Percentiles rank a stretch among this genome's conserved stretches.
phyloP scores from a whole-genome alignment of 2,329 filamentous ascomycete genomes.

The Bipolaris oryzae region DNA sequence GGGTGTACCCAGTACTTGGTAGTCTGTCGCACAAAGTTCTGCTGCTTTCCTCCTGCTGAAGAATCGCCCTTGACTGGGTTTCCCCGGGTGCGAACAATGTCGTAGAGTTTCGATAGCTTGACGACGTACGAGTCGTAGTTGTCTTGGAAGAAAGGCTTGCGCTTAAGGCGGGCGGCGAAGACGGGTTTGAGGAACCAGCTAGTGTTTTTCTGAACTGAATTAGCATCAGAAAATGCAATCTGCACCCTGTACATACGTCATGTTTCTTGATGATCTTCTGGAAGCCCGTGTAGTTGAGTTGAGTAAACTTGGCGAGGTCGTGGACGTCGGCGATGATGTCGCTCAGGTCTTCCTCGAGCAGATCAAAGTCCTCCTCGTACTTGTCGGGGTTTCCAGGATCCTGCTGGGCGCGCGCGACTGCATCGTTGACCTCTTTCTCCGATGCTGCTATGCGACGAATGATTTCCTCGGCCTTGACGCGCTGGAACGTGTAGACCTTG shows the following conservation, averaged over 20 bases:
- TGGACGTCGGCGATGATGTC: slow-evolving; percentile 99
- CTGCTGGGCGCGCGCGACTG: slow-evolving; percentile 66
- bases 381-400: slow-evolving; percentile 52
- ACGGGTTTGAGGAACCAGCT: slow-evolving; percentile 91
- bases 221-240: slow-evolving; percentile 16
- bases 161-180: slow-evolving; percentile 93
- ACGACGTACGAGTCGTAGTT: slow-evolving; percentile 97
- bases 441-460: slow-evolving; percentile 84
- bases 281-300: slow-evolving; percentile 98
- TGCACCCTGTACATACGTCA: slow-evolving; percentile 66
- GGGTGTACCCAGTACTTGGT: slow-evolving; percentile 99
- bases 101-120: slow-evolving; percentile 92
- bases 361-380: slow-evolving; percentile 89
- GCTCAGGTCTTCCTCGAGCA: slow-evolving; percentile 92
- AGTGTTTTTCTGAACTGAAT: slow-evolving; percentile 77
- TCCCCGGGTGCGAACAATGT: slow-evolving; percentile 89
- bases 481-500: slow-evolving; percentile 97
- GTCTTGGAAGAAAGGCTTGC: slow-evolving; percentile 98
- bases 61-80: slow-evolving; percentile 93
- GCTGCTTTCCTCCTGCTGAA: slow-evolving; percentile 86
- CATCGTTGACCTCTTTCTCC: slow-evolving; percentile 87
- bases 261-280: slow-evolving; percentile 99
- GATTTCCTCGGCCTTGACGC: slow-evolving; percentile 96
- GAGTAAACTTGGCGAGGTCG: slow-evolving; percentile 96
- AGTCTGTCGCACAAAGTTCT: slow-evolving; percentile 94